A percentile compares a stretch with the other conserved stretches of the same genome.
Evolutionary conservation across 2,329 filamentous ascomycete genomes (phyloP).

Genomic region (Apiospora arundinis): DNA sequence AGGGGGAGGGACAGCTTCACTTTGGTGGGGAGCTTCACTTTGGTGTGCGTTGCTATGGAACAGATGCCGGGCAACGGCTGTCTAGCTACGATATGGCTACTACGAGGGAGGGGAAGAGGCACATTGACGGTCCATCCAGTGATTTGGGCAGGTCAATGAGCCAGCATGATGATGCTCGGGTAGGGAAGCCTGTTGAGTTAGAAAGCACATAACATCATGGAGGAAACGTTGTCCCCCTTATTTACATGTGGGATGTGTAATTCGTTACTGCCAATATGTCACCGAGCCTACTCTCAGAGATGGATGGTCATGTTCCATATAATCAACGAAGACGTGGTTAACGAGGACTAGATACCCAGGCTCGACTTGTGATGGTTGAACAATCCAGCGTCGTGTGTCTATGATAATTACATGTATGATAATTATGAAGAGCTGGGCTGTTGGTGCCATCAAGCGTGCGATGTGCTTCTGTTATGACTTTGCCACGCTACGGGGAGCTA

Average conservation of each 20-base stretch:
- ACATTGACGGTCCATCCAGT: background rate
- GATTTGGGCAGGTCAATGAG: background rate
- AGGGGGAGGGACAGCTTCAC: background rate
- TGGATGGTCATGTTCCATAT: background rate
- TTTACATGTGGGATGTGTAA: too few relatives aligned
- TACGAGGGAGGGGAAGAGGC: background rate
- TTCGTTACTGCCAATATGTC: background rate
- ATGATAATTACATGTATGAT: background rate
- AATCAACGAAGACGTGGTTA: background rate
- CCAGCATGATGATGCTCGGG: background rate
- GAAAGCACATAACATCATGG: background rate
- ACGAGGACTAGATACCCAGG: background rate
- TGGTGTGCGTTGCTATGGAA: background rate
- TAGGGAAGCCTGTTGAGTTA: background rate
- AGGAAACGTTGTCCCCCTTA: background rate
- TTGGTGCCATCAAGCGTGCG: background rate
- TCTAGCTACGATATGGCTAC: background rate
- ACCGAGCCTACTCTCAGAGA: background rate
- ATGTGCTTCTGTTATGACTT: background rate
- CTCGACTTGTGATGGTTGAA: background rate
- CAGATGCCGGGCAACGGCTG: background rate
- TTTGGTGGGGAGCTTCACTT: background rate
- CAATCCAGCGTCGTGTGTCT: background rate
- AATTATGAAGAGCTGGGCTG: background rate
- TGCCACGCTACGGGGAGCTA: background rate